A percentile compares a stretch with the other conserved stretches of the same genome.
These are phyloP conservation scores for Zygosaccharomyces sapae DNA, from an alignment of 1,139 yeast species.

Conservation along the genomic window DNA sequence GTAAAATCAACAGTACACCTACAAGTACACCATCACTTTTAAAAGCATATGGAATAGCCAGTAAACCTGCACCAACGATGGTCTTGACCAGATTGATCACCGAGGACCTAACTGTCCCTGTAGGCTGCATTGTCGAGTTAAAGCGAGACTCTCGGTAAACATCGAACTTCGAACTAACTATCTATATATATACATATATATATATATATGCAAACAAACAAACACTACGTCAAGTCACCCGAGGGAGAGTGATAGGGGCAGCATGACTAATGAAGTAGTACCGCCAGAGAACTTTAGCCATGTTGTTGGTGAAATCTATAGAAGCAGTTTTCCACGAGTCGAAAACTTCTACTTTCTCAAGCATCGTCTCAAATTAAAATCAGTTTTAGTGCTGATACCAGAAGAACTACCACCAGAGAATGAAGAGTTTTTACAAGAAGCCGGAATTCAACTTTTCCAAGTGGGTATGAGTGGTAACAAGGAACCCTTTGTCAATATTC, in stretches of 20 bases:
- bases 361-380: slow-evolving; percentile 54
- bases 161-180: slow-evolving; percentile 2
- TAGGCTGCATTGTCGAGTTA: slow-evolving; percentile 27
- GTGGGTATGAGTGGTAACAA: slow-evolving; percentile 94
- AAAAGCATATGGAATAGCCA: slow-evolving; percentile 89
- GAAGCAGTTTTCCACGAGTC: slow-evolving; percentile 85
- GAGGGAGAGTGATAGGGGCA: slow-evolving; percentile 4
- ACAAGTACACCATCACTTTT: slow-evolving; percentile 74
- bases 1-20: slow-evolving; percentile 58
- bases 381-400: slow-evolving; percentile 79
- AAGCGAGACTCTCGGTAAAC: slow-evolving; percentile 20
- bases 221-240: slow-evolving; percentile 5
- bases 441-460: slow-evolving; percentile 70
- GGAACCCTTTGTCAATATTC: slow-evolving; percentile 85
- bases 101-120: slow-evolving; percentile 44
- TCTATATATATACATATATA: not conserved
- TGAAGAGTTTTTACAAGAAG: slow-evolving; percentile 52
- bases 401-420: slow-evolving; percentile 87
- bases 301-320: slow-evolving; percentile 72
- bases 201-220: slow-evolving; percentile 7
- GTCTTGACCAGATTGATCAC: slow-evolving; percentile 62
- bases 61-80: slow-evolving; percentile 84
- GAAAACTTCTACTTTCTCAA: slow-evolving; percentile 71
- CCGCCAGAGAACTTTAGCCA: slow-evolving; percentile 93
- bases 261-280: slow-evolving; percentile 22